A percentile compares a stretch with the other conserved stretches of the same genome.
phyloP scores from a whole-genome alignment of 352 stramenopile species.

The Pythium sp. region DNA sequence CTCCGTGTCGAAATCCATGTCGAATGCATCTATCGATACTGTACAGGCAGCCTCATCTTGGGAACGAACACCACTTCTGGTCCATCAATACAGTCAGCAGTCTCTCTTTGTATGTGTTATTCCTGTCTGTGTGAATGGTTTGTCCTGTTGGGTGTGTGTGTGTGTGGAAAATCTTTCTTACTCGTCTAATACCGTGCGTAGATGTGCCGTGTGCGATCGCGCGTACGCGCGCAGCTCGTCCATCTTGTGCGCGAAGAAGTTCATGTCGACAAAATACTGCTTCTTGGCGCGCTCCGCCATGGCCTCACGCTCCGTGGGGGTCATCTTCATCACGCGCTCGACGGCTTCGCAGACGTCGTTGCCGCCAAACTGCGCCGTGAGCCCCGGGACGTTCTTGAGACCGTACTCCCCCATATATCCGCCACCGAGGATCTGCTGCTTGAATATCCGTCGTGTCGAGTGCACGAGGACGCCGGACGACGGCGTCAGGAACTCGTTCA shows the following conservation, averaged over 20 bases:
- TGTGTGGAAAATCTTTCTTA: neutral
- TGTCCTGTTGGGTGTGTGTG: too few relatives aligned
- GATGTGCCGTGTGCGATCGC: conserved; percentile 14
- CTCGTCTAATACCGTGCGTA: conserved; percentile 14
- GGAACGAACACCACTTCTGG: too few relatives aligned
- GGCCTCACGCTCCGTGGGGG: conserved; percentile 30
- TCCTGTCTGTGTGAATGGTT: too few relatives aligned
- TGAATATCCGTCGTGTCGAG: conserved; percentile 23
- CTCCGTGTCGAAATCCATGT: too few relatives aligned
- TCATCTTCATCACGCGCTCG: conserved; percentile 52
- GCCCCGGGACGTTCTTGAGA: conserved; percentile 38
- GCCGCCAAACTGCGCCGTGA: conserved; percentile 38
- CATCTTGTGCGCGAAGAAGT: conserved; percentile 66
- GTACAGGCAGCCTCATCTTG: too few relatives aligned
- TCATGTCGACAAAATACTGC: conserved; percentile 65
- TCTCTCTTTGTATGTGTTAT: too few relatives aligned
- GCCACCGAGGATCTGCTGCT: conserved; percentile 51
- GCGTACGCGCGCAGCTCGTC: conserved; percentile 37
- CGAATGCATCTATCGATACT: too few relatives aligned
- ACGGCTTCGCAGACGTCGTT: conserved; percentile 47
- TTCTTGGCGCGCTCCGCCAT: conserved; percentile 42
- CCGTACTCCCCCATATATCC: conserved; percentile 49
- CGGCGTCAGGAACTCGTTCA: conserved; percentile 59
- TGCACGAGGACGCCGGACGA: conserved; percentile 43
- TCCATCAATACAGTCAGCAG: too few relatives aligned